Percentiles rank a stretch among this genome's conserved stretches.
Conservation (phyloP, 805 yeast species). For the Candida maris region DNA sequence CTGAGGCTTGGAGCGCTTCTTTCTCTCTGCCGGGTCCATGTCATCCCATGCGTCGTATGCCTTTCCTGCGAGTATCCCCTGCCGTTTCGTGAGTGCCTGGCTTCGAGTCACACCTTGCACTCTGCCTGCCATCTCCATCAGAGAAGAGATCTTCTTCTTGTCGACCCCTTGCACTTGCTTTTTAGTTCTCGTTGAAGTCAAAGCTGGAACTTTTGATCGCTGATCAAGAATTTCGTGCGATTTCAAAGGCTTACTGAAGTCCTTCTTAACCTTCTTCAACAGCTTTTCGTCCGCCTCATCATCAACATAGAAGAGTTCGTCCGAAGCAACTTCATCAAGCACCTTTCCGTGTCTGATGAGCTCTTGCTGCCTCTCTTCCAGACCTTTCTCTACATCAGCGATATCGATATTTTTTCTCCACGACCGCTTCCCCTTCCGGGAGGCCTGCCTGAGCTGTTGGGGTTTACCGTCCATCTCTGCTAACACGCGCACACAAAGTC, state of each 20-base stretch:
- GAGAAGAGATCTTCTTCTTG: slow-evolving; percentile 56
- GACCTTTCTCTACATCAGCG: slow-evolving; percentile 66
- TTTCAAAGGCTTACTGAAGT: slow-evolving; percentile 35
- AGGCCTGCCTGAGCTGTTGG: slow-evolving; percentile 59
- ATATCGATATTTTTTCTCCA: slow-evolving; percentile 93
- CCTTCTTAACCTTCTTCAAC: slow-evolving; percentile 37
- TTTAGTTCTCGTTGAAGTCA: slow-evolving; percentile 38
- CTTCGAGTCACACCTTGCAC: slow-evolving; percentile 50
- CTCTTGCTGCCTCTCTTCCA: slow-evolving; percentile 68
- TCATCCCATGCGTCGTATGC: slow-evolving; percentile 71
- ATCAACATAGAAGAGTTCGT: slow-evolving; percentile 61
- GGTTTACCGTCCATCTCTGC: slow-evolving; percentile 50
- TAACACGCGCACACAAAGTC: too few species aligned
- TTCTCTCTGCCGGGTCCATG: slow-evolving; percentile 27
- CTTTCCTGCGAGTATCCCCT: slow-evolving; percentile 55
- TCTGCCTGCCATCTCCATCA: slow-evolving; percentile 77
- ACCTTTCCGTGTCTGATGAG: slow-evolving; percentile 45
- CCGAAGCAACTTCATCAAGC: slow-evolving; percentile 38
- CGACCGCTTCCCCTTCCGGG: slow-evolving; percentile 88
- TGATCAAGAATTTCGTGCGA: slow-evolving; percentile 63
- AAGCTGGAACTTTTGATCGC: slow-evolving; percentile 73
- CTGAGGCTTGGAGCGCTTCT: slow-evolving; percentile 26
- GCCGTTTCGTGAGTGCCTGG: slow-evolving; percentile 53
- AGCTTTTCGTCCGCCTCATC: slow-evolving; percentile 54
- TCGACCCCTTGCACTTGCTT: slow-evolving; percentile 57